Evolutionary conservation across 2,329 filamentous ascomycete genomes (phyloP), one percentile per base, ranked within the genome.

Genomic region (Scedosporium dehoogii): DNA sequence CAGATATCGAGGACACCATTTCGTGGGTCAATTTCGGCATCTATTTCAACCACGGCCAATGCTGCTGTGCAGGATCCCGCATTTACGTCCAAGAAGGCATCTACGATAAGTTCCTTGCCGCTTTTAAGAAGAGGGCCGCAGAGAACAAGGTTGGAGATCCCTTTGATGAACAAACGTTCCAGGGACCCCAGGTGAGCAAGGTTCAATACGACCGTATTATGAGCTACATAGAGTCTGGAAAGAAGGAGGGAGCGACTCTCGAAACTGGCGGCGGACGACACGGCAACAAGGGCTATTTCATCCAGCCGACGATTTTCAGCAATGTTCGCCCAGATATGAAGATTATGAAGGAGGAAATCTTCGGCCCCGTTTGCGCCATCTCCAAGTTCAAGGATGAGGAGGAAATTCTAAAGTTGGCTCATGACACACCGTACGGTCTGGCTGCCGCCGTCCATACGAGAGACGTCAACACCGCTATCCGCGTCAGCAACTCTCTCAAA

Each of bases 331-430:
- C 86, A 68, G 85, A 93, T 75, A 96, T 94, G 90, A 92, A 90
- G 84, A 94, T 96, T 71, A 87, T 92, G 79, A 85, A 91, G 75
- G 90, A 96, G 79, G 91, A 96, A 79, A 94, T 96, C 73, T 96
- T 96, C 73, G 91, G 91, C 66, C 91, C 91, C 64, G 91, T 96
- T 66, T 90, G 86, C 79, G 83, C 88, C 69, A 87, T 96, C 69
- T 83, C 88, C 79, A 96, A 93, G 80, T 96, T 96, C 83, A 88
- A 87, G 80, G 85, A 82, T 68, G 87, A 90, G 78, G 88, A 87
- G 46, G 91, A 96, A 63, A 90, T 85, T 65, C 86, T 96, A 75
- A 78, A 81, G 67, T 76, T 89, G 61, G 89, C 84, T 67, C 94
- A 96, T 81, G 80, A 85, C 77, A 87, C 85, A 70, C 85, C 77